Base-by-base conservation (phyloP, 352 stramenopile genomes). In the Globisporangium recalcitrans region DNA sequence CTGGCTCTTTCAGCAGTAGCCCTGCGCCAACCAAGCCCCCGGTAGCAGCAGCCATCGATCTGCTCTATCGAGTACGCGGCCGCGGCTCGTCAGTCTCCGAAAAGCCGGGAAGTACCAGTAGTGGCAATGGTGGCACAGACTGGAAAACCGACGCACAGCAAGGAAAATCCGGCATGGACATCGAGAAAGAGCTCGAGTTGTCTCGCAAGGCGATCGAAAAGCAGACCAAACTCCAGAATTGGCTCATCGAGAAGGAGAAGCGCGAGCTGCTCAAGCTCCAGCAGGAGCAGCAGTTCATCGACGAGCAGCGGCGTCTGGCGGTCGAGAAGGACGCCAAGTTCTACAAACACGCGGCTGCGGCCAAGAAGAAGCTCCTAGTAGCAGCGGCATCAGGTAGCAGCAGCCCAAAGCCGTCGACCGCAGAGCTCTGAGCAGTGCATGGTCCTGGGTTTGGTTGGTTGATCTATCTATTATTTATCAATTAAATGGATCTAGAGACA, bases 221-320 rank as follows among this genome's bases (percentile, higher is more conserved):
- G 72, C 87, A 97, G 57, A 81, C 85, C 2, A 95, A 95, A 51
- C 64, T 97, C 27, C 87, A 96, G 52, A 90, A 85, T 34, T 97
- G 88, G 88, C 71, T 96, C 21, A 73, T 93, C 16, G 82, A 96
- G 57, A 97, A 97, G 57, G 90, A 97, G 61, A 77, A 82, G 31
- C 78, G 82, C 44, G 86, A 96, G 60, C 69, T 95, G 55, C 67
- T 90, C 32, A 88, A 90, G 62, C 73, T 95, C 24, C 77, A 94
- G 31, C 73, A 84, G 44, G 85, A 97, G 56, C 81, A 89, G 52
- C 74, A 90, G 26, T 85, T 80, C 32, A 68, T 89, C 36, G 80
- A 95, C n/a, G 82, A 91, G 46, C 86, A 94, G 56, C 73, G 80
- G 10, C 71, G 72, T 14, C 62, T 71, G 4, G 62, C 75, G 4